Conservation (phyloP, 768 basidiomycete genomes). For the Mycena rebaudengoi region DNA sequence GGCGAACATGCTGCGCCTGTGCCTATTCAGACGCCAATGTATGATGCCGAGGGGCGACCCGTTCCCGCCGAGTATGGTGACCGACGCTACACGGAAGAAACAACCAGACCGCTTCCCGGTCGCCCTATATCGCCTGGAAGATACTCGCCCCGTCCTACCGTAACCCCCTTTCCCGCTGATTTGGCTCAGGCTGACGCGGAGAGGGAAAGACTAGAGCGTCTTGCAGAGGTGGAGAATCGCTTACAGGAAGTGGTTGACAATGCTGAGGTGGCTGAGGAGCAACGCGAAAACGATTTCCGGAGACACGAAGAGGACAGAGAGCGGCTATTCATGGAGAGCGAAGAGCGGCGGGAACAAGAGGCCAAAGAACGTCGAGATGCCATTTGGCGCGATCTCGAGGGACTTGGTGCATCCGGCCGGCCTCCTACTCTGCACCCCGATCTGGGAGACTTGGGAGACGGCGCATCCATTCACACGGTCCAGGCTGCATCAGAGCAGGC, state of each 20-base stretch:
- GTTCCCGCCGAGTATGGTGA: neutral
- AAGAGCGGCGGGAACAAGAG: conserved; percentile 67
- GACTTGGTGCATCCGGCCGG: conserved; percentile 46
- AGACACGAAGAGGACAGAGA: conserved; percentile 72
- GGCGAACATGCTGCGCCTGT: conserved; percentile 3
- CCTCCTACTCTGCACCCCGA: conserved; percentile 31
- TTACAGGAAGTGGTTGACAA: conserved; percentile 57
- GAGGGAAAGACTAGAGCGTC: conserved; percentile 61
- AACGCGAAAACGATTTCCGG: conserved; percentile 71
- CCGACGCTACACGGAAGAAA: neutral
- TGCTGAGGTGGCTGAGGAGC: conserved; percentile 67
- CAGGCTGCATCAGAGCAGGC: conserved; percentile 59
- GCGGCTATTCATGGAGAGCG: conserved; percentile 64
- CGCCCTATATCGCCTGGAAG: conserved; percentile 23
- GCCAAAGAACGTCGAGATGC: conserved; percentile 57
- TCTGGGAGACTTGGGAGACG: conserved; percentile 45
- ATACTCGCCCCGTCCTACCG: conserved; percentile 39
- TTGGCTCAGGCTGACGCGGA: conserved; percentile 53
- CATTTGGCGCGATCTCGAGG: conserved; percentile 51
- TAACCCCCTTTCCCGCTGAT: conserved; percentile 47
- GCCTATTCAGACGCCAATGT: neutral
- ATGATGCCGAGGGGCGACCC: neutral
- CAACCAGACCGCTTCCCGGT: conserved; percentile 13
- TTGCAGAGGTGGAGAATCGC: conserved; percentile 63
- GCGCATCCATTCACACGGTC: conserved; percentile 46